phyloP scores from a whole-genome alignment of 108 stramenopile genomes.

The Mediolabrus comicus region DNA sequence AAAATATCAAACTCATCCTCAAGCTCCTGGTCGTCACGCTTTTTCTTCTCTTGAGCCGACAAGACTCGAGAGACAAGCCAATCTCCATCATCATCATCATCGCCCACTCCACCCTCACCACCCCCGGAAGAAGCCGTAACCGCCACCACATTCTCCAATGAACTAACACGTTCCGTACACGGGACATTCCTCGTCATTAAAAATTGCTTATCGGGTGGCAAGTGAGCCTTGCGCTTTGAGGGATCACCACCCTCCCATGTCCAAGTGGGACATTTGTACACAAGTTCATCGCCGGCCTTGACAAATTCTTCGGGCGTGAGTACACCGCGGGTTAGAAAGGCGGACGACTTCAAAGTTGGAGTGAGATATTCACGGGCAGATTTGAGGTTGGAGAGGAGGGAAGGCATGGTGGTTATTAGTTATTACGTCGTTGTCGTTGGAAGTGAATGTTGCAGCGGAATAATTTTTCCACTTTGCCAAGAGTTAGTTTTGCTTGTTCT shows the following conservation, averaged over 20 bases:
- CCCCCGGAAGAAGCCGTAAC: slow-evolving; percentile 20
- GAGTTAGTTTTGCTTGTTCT: too few relatives aligned
- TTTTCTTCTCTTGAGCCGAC: slow-evolving; percentile 28
- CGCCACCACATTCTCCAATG: slow-evolving; percentile 68
- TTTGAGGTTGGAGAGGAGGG: slow-evolving; percentile 55
- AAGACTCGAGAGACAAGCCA: slow-evolving; percentile 72
- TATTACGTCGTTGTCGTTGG: too few relatives aligned
- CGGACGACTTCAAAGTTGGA: slow-evolving; percentile 82
- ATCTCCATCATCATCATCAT: slow-evolving; percentile 53
- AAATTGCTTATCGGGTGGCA: slow-evolving; percentile 91
- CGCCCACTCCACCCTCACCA: background rate
- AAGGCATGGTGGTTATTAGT: slow-evolving; percentile 26
- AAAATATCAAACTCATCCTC: slow-evolving; percentile 89
- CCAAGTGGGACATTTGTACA: slow-evolving; percentile 95
- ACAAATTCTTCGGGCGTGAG: slow-evolving; percentile 96
- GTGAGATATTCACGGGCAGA: slow-evolving; percentile 85
- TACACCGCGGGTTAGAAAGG: slow-evolving; percentile 89
- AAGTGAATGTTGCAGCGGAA: too few relatives aligned
- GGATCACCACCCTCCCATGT: slow-evolving; percentile 84
- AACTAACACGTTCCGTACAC: slow-evolving; percentile 69
- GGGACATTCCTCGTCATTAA: slow-evolving; percentile 91
- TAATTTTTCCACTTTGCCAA: too few relatives aligned
- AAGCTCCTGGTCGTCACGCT: slow-evolving; percentile 39
- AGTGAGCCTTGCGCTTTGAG: slow-evolving; percentile 50
- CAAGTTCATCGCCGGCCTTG: slow-evolving; percentile 89